Evolutionary conservation across 441 rosid species (phyloP).

Genomic region (Dalechampia spathulata): DNA sequence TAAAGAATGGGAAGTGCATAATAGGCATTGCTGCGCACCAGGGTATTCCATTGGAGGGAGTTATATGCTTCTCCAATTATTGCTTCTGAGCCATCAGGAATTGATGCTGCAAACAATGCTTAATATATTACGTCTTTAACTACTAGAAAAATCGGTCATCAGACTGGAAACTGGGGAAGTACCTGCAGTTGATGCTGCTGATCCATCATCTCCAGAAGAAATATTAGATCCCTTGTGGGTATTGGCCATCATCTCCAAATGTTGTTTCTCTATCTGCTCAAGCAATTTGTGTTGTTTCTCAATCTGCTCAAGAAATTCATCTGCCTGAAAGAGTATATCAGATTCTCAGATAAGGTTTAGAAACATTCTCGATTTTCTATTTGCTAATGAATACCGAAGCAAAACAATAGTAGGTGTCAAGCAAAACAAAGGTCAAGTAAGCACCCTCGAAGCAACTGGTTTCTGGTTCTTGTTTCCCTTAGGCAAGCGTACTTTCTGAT

Average conservation of each 20-base stretch:
- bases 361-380: background rate
- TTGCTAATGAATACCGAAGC: too few relatives aligned
- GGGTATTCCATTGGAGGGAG: conserved; percentile 37
- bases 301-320: too few relatives aligned
- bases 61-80: conserved; percentile 41
- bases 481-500: conserved; percentile 21
- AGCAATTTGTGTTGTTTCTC: conserved; percentile 18
- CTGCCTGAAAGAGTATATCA: conserved; percentile 31
- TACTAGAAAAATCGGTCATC: background rate
- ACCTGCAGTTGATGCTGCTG: too few relatives aligned
- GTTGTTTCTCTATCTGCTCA: too few relatives aligned
- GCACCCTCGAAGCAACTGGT: conserved; percentile 28
- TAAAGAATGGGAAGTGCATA: too few relatives aligned
- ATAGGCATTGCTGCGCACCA: too few relatives aligned
- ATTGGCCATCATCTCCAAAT: too few relatives aligned
- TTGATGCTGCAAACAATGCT: conserved; percentile 31
- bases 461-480: conserved; percentile 20
- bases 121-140: conserved; percentile 2
- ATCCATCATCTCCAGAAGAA: conserved; percentile 30
- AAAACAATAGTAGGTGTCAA: too few relatives aligned
- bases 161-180: too few relatives aligned
- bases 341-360: too few relatives aligned
- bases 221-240: conserved; percentile 11
- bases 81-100: conserved; percentile 25
- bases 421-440: too few relatives aligned